Base-by-base conservation (phyloP, 257 asterid species). In the Coffea canephora region DNA sequence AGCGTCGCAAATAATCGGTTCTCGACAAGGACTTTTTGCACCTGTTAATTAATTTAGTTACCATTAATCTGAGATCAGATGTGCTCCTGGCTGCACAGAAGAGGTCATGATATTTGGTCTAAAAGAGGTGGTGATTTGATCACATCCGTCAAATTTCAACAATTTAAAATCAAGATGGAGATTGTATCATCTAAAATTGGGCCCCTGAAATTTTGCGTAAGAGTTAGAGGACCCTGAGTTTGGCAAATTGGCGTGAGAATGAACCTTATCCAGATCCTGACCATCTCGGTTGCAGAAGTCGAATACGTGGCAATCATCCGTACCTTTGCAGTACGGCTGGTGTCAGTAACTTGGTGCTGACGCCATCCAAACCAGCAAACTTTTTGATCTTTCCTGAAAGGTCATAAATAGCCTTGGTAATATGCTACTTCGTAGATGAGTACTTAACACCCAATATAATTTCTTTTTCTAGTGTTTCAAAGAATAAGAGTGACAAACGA, bases 251-350 rank as follows among this genome's bases (percentile, higher is more conserved):
- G 67, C 80, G 16, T 39, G 69, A 71, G 77, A 31, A 31, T 31
- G 76, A 69, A 54, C 87, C 92, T 91, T 87, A 88, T 88, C 96
- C 86, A 19, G 8, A 75, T 67, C 39, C 16, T 34, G 73, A 61
- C 66, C 9, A 23, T 34, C n/a, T 74, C 11, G 73, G 69, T 59
- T 27, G 73, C 4, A 39, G 21, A 59, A 64, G 55, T 54, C 13
- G 5, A 21, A 83, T 83, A 89, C 93, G 91, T 87, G 93, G 90
- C 89, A 84, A 31, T 59, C 77, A 31, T 50, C 34, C 27, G 61
- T 61, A 68, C 23, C n/a, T 36, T 15, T 57, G 0, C 87, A 64
- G 77, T 75, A 82, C 77, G 9, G 71, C 68, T 70, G 3, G 7
- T 75, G 69, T 81, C 82, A 48, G 73, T 55, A 34, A 62, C 78